A percentile compares a stretch with the other conserved stretches of the same genome.
These are phyloP conservation scores for Bauhinia variegata DNA, from an alignment of 306 rosid species.

Conservation along the genomic window DNA sequence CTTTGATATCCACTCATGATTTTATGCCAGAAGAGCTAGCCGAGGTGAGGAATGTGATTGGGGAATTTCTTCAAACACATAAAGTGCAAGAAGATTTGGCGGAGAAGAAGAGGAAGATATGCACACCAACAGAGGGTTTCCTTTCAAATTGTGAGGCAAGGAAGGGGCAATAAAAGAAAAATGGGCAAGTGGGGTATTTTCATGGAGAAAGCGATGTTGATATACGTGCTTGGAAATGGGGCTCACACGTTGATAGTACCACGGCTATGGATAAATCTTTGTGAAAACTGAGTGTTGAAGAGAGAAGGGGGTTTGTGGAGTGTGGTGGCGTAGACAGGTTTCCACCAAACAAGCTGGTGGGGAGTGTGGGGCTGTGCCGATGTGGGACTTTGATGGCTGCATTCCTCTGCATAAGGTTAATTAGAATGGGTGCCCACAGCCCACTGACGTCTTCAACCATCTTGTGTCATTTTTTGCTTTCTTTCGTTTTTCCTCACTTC, in stretches of 20 bases:
- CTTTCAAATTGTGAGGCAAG: too few species aligned
- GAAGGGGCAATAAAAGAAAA: too few species aligned
- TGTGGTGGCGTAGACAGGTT: constrained; percentile 38
- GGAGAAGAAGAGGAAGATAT: too few species aligned
- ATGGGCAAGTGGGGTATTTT: not conserved
- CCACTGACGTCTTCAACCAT: constrained; percentile 27
- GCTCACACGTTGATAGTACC: constrained; percentile 1
- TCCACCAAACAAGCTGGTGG: constrained; percentile 59
- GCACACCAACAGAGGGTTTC: too few species aligned
- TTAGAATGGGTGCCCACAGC: constrained; percentile 44
- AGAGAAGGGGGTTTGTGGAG: not conserved
- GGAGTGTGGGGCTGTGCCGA: constrained; percentile 22
- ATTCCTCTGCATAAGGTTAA: constrained; percentile 43
- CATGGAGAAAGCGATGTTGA: not conserved
- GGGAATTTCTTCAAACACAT: too few species aligned
- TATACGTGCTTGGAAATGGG: constrained; percentile 4
- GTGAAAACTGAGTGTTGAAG: constrained; percentile 13
- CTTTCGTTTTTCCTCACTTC: too few species aligned
- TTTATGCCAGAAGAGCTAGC: too few species aligned
- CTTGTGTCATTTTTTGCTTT: not conserved
- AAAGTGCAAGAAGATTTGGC: too few species aligned
- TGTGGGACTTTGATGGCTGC: constrained; percentile 52
- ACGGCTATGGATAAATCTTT: constrained; percentile 8
- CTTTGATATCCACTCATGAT: too few species aligned
- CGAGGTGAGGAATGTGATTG: too few species aligned